Evolutionary conservation across 805 yeast species (phyloP).

Genomic region (Zygosaccharomyces lentus): DNA sequence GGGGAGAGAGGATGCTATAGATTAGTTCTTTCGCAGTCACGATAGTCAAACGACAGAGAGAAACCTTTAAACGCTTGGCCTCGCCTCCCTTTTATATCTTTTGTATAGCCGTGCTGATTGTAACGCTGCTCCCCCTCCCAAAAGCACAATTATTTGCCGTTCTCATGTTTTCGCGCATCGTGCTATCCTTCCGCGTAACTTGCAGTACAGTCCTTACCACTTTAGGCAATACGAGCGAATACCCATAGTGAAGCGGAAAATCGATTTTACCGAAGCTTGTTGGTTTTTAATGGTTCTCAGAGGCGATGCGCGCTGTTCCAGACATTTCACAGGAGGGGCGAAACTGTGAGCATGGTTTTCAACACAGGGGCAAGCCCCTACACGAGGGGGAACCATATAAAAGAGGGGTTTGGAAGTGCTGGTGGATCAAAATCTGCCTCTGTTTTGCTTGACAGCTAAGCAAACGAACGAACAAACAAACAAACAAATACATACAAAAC

Average conservation of each 20-base stretch:
- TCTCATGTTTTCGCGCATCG: slow-evolving; percentile 9
- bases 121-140: background rate
- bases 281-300: slow-evolving; percentile 20
- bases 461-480: slow-evolving; percentile 7
- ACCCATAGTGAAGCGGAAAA: slow-evolving; percentile 23
- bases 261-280: slow-evolving; percentile 17
- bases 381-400: slow-evolving; percentile 4
- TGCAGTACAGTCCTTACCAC: slow-evolving; percentile 21
- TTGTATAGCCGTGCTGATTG: background rate
- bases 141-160: background rate
- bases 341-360: slow-evolving; percentile 12
- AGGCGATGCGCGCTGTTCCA: slow-evolving; percentile 26
- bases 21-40: too few relatives aligned
- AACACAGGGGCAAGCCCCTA: slow-evolving; percentile 1
- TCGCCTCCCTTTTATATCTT: slow-evolving; percentile 10
- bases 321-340: slow-evolving; percentile 28
- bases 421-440: background rate
- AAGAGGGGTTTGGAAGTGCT: background rate
- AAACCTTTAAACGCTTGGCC: background rate
- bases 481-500: slow-evolving; percentile 22
- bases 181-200: slow-evolving; percentile 4
- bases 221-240: slow-evolving; percentile 23
- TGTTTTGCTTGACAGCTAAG: background rate
- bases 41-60: too few relatives aligned
- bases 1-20: background rate